Base-by-base conservation (phyloP, 129 eudicot genomes). In the Helichrysum umbraculigerum region DNA sequence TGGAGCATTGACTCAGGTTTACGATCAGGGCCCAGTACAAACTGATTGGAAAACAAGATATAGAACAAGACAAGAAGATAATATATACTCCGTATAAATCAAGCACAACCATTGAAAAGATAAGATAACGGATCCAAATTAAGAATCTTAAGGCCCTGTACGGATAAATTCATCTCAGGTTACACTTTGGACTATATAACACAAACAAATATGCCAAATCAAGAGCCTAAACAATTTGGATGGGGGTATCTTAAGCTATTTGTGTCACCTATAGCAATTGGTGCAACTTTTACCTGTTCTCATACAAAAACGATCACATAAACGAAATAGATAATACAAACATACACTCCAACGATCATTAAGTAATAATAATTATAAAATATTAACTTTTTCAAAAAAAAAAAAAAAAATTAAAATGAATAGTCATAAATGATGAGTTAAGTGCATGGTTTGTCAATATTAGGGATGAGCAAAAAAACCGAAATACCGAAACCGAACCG, bases 181-280 rank as follows among this genome's bases (percentile, higher is more conserved):
- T 11, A 64, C 14, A 64, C 68, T 64, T 25, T 12, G 21, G 12
- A 64, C 5, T 35, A 65, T 34, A 32, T 32, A 32, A 33, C 70
- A 65, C 47, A 33, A 16, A 33, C 25, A 32, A 6, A 65, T 33
- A 65, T 17, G 70, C 32, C 70, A 65, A 5, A 7, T 65, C 70
- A 65, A 30, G 21, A 65, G 70, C 41, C 44, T 32, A 34, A 65
- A n/a, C 70, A 65, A 65, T 17, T 29, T 29, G 20, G 70, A 65
- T 16, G n/a, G 10, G 44, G 42, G 44, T 32, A 32, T 44, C 44
- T 63, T 16, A 34, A 64, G 69, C 33, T 10, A 32, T 64, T 32
- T 10, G 69, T 64, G 69, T 64, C 69, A 32, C 39, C 44, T 16
- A 17, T 7, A 64, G 35, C 66, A 22, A 60, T 60, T 60, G 29